A percentile compares a stretch with the other conserved stretches of the same genome.
Conservation (phyloP, 1,284 basidiomycete species). For the Schizophyllum amplum region DNA sequence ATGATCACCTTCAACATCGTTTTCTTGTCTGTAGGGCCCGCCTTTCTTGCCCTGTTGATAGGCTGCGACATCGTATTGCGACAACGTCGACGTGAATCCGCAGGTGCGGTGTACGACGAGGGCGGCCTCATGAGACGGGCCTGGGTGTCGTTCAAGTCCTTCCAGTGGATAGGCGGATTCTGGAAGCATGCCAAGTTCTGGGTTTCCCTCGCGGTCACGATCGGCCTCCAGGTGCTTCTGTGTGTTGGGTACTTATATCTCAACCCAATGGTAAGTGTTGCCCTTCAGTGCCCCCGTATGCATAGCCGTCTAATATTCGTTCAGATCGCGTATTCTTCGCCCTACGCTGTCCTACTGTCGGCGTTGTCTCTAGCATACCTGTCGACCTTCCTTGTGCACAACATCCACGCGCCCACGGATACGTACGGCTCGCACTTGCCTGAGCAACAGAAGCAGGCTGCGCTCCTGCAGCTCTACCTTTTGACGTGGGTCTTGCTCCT, state of each 20-base stretch:
- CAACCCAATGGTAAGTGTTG: conserved; percentile 57
- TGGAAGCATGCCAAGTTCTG: conserved; percentile 51
- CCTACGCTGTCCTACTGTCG: conserved; percentile 43
- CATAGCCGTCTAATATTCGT: neutral
- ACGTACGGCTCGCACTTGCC: conserved; percentile 12
- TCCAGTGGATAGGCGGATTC: conserved; percentile 18
- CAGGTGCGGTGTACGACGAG: conserved; percentile 9
- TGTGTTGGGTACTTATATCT: conserved; percentile 39
- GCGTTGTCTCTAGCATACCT: conserved; percentile 44
- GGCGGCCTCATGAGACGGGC: conserved; percentile 9
- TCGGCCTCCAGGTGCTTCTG: conserved; percentile 39
- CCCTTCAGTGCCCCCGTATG: conserved; percentile 3
- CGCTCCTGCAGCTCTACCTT: conserved; percentile 40
- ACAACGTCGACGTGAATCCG: conserved; percentile 16
- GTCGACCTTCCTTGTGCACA: conserved; percentile 28
- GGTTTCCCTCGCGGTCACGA: conserved; percentile 39
- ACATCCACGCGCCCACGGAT: conserved; percentile 11
- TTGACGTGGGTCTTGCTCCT: conserved; percentile 53
- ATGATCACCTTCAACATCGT: conserved; percentile 52
- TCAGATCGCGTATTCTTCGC: conserved; percentile 56
- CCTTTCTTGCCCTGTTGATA: conserved; percentile 39
- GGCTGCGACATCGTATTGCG: conserved; percentile 22
- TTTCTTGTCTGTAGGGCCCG: conserved; percentile 52
- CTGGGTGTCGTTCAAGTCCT: conserved; percentile 11
- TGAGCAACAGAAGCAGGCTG: conserved; percentile 34